Conservation (phyloP, 371 early-diverging fungal genomes). For the Dinochytrium kinnereticum region DNA sequence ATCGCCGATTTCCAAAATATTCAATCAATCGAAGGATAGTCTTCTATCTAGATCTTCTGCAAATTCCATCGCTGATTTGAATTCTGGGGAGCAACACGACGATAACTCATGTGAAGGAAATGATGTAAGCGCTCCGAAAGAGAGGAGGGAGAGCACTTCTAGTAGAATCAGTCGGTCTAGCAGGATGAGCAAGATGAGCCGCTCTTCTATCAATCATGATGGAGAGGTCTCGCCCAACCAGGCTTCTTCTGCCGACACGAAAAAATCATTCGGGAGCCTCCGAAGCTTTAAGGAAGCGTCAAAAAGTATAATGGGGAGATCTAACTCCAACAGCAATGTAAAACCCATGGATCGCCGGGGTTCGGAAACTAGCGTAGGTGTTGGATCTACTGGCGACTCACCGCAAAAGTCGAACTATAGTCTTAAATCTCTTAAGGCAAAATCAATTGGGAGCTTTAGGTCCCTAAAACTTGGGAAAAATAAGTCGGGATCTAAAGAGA, state of each 20-base stretch:
- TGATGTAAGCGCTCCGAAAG: background rate
- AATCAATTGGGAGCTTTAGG: background rate
- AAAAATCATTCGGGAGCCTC: conserved; percentile 3
- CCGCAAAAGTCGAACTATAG: background rate
- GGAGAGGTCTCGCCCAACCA: background rate
- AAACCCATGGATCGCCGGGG: background rate
- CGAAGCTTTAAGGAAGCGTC: conserved; percentile 6
- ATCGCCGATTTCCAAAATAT: conserved; percentile 13
- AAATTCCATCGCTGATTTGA: background rate
- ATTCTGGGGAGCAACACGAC: background rate
- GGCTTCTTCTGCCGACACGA: background rate
- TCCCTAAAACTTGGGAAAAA: too few relatives aligned
- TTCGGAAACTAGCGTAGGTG: background rate
- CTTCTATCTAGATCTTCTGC: background rate
- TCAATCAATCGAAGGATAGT: conserved; percentile 7
- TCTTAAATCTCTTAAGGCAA: background rate
- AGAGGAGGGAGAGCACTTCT: conserved; percentile 9
- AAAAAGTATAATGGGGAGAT: background rate
- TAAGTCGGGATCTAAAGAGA: too few relatives aligned
- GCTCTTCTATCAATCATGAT: background rate
- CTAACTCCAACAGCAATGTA: conserved; percentile 2
- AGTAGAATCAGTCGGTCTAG: background rate
- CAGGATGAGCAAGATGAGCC: conserved; percentile 10
- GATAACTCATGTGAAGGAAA: background rate
- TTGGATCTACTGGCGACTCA: background rate